Conservation (phyloP, 2,329 filamentous ascomycete species). For the Helicocarpus griseus region DNA sequence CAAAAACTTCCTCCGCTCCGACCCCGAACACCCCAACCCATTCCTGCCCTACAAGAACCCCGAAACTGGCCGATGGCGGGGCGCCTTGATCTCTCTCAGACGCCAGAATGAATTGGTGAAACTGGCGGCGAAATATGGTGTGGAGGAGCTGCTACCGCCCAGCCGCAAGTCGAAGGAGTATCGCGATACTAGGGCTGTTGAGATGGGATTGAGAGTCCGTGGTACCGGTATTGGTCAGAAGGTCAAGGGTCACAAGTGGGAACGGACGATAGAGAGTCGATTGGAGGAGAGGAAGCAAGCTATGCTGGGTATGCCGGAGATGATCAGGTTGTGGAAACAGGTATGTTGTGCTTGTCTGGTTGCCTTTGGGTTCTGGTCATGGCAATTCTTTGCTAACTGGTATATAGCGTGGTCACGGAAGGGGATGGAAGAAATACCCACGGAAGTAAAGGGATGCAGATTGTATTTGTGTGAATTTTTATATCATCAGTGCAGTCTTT, state of each 20-base stretch:
- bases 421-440: constrained; percentile 67
- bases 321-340: constrained; percentile 90
- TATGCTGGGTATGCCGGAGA: constrained; percentile 87
- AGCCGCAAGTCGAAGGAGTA: constrained; percentile 65
- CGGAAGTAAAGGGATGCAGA: background rate
- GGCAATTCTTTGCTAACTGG: constrained; percentile 24
- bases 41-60: constrained; percentile 74
- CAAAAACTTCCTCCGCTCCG: constrained; percentile 25
- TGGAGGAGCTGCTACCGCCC: constrained; percentile 70
- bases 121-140: constrained; percentile 65
- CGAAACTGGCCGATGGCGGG: constrained; percentile 70
- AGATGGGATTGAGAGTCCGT: constrained; percentile 75
- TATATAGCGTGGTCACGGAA: constrained; percentile 55
- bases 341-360: constrained; percentile 41
- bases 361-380: background rate
- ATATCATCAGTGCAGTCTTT: background rate
- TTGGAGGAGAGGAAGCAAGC: constrained; percentile 84
- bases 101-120: constrained; percentile 78
- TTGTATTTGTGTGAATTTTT: background rate
- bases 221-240: constrained; percentile 85
- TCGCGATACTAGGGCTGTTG: constrained; percentile 58
- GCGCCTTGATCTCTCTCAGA: constrained; percentile 72
- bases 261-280: constrained; percentile 71
- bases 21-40: constrained; percentile 56
- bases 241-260: constrained; percentile 93